phyloP scores from a whole-genome alignment of 331 rosid genomes.

The Rhamnella rubrinervis region DNA sequence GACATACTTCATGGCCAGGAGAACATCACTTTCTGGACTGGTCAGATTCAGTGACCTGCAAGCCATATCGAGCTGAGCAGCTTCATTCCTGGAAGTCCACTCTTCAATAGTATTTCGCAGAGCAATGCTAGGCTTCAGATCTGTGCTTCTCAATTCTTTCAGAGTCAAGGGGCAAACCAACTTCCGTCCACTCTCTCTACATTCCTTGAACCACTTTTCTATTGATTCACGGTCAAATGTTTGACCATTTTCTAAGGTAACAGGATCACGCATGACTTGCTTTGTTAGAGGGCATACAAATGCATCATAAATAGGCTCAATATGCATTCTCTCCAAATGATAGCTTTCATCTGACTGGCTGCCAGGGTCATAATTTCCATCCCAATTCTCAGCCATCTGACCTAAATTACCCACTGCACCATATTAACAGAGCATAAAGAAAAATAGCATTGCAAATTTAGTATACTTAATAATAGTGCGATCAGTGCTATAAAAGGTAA shows the following conservation, averaged over 20 bases:
- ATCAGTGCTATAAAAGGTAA: too few species aligned
- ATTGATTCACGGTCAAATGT: slow-evolving; percentile 93
- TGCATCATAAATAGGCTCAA: slow-evolving; percentile 91
- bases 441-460: not conserved
- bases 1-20: slow-evolving; percentile 68
- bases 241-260: slow-evolving; percentile 81
- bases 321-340: slow-evolving; percentile 64
- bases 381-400: slow-evolving; percentile 84
- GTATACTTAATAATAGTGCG: too few species aligned
- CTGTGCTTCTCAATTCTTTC: slow-evolving; percentile 57
- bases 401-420: slow-evolving; percentile 38
- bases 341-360: slow-evolving; percentile 85
- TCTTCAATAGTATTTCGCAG: slow-evolving; percentile 97
- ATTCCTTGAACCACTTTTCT: slow-evolving; percentile 96
- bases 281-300: slow-evolving; percentile 90
- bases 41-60: slow-evolving; percentile 65
- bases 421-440: slow-evolving; percentile 18
- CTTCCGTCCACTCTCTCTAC: slow-evolving; percentile 79
- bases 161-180: slow-evolving; percentile 77
- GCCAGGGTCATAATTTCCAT: slow-evolving; percentile 74
- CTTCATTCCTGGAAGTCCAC: slow-evolving; percentile 96
- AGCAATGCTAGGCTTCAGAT: slow-evolving; percentile 92
- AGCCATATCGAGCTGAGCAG: slow-evolving; percentile 92
- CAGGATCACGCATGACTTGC: slow-evolving; percentile 93
- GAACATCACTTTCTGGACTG: slow-evolving; percentile 68